Evolutionary conservation across 2,329 filamentous ascomycete species (phyloP).

Genomic region (Colletotrichum echinochloae): DNA sequence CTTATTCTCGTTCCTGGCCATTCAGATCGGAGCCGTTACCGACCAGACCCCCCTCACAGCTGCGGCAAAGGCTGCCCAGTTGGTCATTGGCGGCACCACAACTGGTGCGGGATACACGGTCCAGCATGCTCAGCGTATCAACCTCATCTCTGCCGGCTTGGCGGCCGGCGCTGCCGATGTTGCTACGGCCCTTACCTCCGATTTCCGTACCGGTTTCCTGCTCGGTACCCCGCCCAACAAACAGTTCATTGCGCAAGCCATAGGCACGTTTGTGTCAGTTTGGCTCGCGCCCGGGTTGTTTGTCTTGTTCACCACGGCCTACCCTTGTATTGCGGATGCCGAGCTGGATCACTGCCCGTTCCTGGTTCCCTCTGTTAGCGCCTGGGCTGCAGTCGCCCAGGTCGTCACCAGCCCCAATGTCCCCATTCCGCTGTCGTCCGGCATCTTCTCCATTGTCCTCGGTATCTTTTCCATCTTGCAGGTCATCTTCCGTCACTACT

Average conservation of each 20-base stretch:
- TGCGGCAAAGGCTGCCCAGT: slow-evolving; percentile 75
- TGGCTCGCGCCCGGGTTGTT: slow-evolving; percentile 73
- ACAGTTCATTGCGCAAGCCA: slow-evolving; percentile 70
- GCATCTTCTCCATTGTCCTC: slow-evolving; percentile 69
- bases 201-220: slow-evolving; percentile 72
- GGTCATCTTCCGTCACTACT: slow-evolving; percentile 67
- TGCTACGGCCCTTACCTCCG: slow-evolving; percentile 61
- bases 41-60: slow-evolving; percentile 75
- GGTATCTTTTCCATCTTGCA: slow-evolving; percentile 63
- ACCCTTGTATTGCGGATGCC: slow-evolving; percentile 69
- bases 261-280: slow-evolving; percentile 68
- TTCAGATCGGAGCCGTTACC: slow-evolving; percentile 70
- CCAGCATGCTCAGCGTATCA: slow-evolving; percentile 66
- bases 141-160: slow-evolving; percentile 66
- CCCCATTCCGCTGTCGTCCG: slow-evolving; percentile 65
- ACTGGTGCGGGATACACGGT: slow-evolving; percentile 61
- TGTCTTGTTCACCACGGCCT: slow-evolving; percentile 70
- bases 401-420: slow-evolving; percentile 69
- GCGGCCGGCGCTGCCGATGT: slow-evolving; percentile 61
- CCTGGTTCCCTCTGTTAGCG: slow-evolving; percentile 67
- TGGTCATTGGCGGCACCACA: slow-evolving; percentile 70
- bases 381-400: slow-evolving; percentile 70
- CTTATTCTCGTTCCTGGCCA: slow-evolving; percentile 71
- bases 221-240: slow-evolving; percentile 69
- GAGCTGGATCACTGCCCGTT: slow-evolving; percentile 64